These are phyloP conservation scores for Leptodontidium sp. DNA, from an alignment of 2,329 filamentous ascomycete species.

Conservation along the genomic window DNA sequence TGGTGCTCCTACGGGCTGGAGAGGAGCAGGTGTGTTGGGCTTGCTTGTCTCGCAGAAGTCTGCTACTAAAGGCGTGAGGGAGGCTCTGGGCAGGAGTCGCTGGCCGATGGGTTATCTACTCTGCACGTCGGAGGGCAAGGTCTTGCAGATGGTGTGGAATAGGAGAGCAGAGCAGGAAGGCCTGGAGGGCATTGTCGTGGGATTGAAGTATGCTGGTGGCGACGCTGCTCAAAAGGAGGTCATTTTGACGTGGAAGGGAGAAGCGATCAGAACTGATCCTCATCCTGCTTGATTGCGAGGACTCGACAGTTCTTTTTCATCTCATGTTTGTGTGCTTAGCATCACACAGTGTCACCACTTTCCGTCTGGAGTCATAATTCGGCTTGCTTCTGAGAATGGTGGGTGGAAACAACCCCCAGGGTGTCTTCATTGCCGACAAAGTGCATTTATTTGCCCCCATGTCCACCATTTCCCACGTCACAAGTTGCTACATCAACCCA, in stretches of 20 bases:
- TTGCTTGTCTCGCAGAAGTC: conserved; percentile 73
- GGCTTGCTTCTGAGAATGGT: conserved; percentile 25
- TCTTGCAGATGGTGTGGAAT: conserved; percentile 80
- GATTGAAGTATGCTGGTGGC: conserved; percentile 51
- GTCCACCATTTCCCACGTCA: not conserved
- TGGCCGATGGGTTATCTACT: conserved; percentile 78
- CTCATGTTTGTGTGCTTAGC: conserved; percentile 10
- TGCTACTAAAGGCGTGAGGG: conserved; percentile 81
- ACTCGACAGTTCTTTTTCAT: conserved; percentile 18
- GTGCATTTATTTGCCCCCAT: conserved; percentile 11
- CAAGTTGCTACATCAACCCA: not conserved
- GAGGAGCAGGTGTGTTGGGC: conserved; percentile 69
- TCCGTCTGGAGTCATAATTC: not conserved
- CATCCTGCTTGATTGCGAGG: conserved; percentile 9
- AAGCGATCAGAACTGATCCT: conserved; percentile 37
- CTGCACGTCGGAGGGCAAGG: conserved; percentile 62
- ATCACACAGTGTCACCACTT: conserved; percentile 3
- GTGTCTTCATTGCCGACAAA: not conserved
- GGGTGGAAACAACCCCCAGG: conserved; percentile 1
- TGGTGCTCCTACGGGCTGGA: conserved; percentile 78
- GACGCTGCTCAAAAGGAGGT: conserved; percentile 50
- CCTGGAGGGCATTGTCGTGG: conserved; percentile 66
- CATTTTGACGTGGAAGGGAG: conserved; percentile 61
- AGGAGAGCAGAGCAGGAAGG: conserved; percentile 66
- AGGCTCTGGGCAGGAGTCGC: conserved; percentile 71